phyloP scores from a whole-genome alignment of 2,329 filamentous ascomycete species.

The Hypoxylon sp. region DNA sequence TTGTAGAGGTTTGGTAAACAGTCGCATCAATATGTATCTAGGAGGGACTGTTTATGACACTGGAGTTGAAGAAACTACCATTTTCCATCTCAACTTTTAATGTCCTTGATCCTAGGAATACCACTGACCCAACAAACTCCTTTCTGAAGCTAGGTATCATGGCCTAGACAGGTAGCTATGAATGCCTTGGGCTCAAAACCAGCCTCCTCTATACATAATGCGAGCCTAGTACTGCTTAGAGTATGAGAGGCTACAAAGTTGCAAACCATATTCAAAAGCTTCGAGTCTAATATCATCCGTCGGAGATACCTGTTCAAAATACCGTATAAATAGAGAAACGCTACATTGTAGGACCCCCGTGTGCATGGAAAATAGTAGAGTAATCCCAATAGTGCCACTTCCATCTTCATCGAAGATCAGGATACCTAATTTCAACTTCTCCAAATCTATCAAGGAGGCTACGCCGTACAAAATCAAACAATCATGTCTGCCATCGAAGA shows the following conservation, averaged over 20 bases:
- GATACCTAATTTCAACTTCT: neutral
- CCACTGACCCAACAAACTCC: neutral
- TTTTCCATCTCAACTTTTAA: neutral
- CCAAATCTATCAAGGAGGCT: neutral
- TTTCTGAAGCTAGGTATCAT: neutral
- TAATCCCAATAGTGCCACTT: neutral
- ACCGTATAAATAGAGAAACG: neutral
- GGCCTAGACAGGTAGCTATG: neutral
- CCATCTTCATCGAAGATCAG: neutral
- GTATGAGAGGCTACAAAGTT: neutral
- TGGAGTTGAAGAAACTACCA: neutral
- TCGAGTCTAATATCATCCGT: neutral
- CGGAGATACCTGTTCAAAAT: neutral
- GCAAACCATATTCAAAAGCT: constrained; percentile 2
- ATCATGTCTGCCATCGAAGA: neutral
- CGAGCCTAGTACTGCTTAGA: neutral
- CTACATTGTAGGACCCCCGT: neutral
- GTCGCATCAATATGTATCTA: neutral
- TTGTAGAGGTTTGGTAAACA: neutral
- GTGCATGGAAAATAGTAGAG: neutral
- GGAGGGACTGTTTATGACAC: neutral
- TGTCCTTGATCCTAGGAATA: neutral
- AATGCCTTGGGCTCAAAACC: neutral
- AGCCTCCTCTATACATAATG: neutral
- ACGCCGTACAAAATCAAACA: neutral